phyloP scores from a whole-genome alignment of 192 early-diverging fungal genomes.

The Coemansia sp. region DNA sequence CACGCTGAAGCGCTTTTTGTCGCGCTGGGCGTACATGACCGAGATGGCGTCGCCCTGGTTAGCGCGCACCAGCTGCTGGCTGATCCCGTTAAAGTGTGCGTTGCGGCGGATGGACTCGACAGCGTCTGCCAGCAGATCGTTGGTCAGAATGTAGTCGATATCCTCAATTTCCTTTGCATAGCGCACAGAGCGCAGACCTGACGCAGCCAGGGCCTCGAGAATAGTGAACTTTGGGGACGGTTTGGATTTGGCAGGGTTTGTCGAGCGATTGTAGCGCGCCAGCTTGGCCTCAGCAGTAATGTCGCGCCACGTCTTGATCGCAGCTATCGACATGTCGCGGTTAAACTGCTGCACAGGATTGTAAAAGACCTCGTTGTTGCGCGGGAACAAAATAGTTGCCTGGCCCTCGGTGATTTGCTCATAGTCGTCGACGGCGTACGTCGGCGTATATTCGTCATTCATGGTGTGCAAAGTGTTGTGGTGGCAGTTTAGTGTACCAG shows the following conservation, averaged over 20 bases:
- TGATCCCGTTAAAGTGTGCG: constrained; percentile 77
- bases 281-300: constrained; percentile 66
- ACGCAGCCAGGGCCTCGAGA: constrained; percentile 92
- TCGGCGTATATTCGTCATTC: constrained; percentile 7
- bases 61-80: constrained; percentile 69
- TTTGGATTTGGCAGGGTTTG: constrained; percentile 32
- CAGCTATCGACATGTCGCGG: constrained; percentile 95
- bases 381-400: constrained; percentile 82
- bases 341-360: constrained; percentile 98
- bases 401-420: constrained; percentile 72
- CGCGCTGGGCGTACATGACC: constrained; percentile 69
- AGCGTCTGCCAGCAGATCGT: constrained; percentile 89
- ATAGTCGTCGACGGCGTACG: constrained; percentile 54
- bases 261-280: constrained; percentile 59
- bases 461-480: not conserved
- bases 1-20: constrained; percentile 71
- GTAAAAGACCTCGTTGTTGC: constrained; percentile 94
- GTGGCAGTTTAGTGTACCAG: too few species aligned
- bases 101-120: constrained; percentile 87
- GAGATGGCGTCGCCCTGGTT: constrained; percentile 82
- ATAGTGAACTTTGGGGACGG: constrained; percentile 58
- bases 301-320: constrained; percentile 89
- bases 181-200: constrained; percentile 90
- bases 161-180: constrained; percentile 93
- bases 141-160: constrained; percentile 79